A percentile compares a stretch with the other conserved stretches of the same genome.
Conservation (phyloP, 73 alveolate species). For the Durusdinium trenchii region DNA sequence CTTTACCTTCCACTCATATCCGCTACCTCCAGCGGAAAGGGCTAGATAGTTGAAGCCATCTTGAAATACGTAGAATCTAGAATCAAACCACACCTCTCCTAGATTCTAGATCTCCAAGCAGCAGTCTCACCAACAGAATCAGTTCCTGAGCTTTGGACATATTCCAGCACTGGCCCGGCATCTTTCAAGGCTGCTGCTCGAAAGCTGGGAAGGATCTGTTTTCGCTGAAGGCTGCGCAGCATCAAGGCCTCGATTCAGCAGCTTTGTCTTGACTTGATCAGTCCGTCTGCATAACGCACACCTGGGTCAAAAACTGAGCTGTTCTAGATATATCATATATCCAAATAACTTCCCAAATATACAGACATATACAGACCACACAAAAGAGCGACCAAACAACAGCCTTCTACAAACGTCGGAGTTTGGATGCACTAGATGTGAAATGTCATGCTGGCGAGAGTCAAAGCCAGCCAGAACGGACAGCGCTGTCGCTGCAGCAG, state of each 20-base stretch:
- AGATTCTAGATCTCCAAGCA: neutral
- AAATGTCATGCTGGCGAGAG: neutral
- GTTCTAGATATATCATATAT: too few relatives aligned
- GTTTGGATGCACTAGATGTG: neutral
- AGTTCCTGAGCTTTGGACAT: constrained; percentile 25
- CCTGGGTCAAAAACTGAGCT: too few relatives aligned
- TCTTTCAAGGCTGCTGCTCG: constrained; percentile 23
- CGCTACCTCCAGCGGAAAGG: too few relatives aligned
- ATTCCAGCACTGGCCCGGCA: constrained; percentile 85
- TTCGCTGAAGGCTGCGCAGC: constrained; percentile 82
- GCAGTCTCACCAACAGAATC: neutral
- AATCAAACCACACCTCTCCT: neutral
- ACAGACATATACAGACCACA: neutral
- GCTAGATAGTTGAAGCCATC: too few relatives aligned
- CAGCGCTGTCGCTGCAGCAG: constrained; percentile 87
- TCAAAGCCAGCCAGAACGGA: constrained; percentile 79
- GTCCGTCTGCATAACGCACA: too few relatives aligned
- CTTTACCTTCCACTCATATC: too few relatives aligned
- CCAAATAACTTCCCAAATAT: neutral
- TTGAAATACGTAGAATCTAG: neutral
- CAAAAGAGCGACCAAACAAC: neutral
- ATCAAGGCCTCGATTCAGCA: constrained; percentile 34
- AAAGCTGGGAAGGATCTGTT: constrained; percentile 85
- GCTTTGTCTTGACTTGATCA: too few relatives aligned
- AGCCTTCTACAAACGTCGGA: neutral